These are phyloP conservation scores for Yamadazyma nakazawae DNA, from an alignment of 805 yeast species.

Conservation along the genomic window DNA sequence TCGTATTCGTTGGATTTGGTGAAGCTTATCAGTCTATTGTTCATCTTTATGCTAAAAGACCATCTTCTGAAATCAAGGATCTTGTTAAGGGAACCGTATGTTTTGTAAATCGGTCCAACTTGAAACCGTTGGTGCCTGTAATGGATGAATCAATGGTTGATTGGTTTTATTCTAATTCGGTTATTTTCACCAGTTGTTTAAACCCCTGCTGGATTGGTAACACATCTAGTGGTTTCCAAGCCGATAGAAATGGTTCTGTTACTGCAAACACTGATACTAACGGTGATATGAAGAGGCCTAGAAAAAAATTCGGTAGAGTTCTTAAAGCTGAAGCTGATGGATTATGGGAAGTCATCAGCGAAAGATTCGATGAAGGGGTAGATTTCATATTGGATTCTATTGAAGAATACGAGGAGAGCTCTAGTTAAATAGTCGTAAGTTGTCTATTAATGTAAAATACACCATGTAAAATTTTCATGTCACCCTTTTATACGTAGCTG, in stretches of 20 bases:
- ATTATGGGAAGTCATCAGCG: slow-evolving; percentile 70
- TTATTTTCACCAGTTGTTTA: slow-evolving; percentile 69
- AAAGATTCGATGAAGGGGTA: slow-evolving; percentile 78
- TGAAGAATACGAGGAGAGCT: slow-evolving; percentile 41
- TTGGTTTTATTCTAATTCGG: slow-evolving; percentile 86
- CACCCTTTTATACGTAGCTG: slow-evolving; percentile 42
- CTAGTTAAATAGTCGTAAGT: slow-evolving; percentile 2
- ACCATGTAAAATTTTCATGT: background rate
- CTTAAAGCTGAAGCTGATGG: slow-evolving; percentile 71
- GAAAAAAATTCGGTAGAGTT: slow-evolving; percentile 90
- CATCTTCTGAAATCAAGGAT: slow-evolving; percentile 49
- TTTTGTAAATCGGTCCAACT: slow-evolving; percentile 63
- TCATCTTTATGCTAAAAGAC: slow-evolving; percentile 81
- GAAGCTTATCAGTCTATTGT: slow-evolving; percentile 85
- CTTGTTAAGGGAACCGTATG: slow-evolving; percentile 66
- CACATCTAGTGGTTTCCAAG: slow-evolving; percentile 16
- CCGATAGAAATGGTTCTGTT: slow-evolving; percentile 17
- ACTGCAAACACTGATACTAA: slow-evolving; percentile 12
- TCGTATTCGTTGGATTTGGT: slow-evolving; percentile 85
- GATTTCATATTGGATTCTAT: slow-evolving; percentile 80
- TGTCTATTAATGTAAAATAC: slow-evolving; percentile 7
- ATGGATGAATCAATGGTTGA: slow-evolving; percentile 87
- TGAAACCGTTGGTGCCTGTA: slow-evolving; percentile 78
- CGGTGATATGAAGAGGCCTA: slow-evolving; percentile 59
- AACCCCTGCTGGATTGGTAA: slow-evolving; percentile 78